Evolutionary conservation across 75 land plant genomes (phyloP), one percentile per base, ranked within the genome.

Genomic region (Picea glauca): DNA sequence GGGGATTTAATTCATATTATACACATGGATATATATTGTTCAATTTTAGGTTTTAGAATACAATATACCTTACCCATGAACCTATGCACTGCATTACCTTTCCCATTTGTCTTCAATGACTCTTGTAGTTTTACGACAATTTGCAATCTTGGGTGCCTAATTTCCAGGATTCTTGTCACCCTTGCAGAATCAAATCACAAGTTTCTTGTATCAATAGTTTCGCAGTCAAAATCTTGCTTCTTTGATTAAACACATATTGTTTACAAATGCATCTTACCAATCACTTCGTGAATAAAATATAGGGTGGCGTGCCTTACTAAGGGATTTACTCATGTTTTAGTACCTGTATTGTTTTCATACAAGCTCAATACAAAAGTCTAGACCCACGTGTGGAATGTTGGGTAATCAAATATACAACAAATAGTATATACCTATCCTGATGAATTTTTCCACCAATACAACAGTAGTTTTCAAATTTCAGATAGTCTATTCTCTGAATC

Each of bases 221-320:
- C 1, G 38, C 3, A 35, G 38, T 35, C 38, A 35, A 35, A 35
- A 35, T 3, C 1, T 35, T 35, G 38, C 38, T 35, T 18, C 61
- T 60, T 2, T 60, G 4, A 2, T 13, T 14, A 60, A 60, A 14
- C 61, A 60, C 61, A 14, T 14, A 18, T 60, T 60, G 61, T 60
- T 13, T 18, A 5, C 9, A 13, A 59, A 58, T 81, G 43, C 43
- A 30, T 40, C 46, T 78, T 77, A 94, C 98, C 98, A 96, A 90
- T 96, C 96, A 85, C 98, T 92, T 32, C 93, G 58, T 59, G 98
- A 96, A 82, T 84, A 92, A 76, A 93, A 92, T 18, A 96, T 93
- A 23, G 89, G 78, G 33, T 91, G 87, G 13, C 92, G 91, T 64
- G 93, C 76, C 26, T 89, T 88, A 56, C 83, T 62, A 26, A 96